phyloP scores from a whole-genome alignment of 2,329 filamentous ascomycete genomes.

The Allantophomopsis lycopodina region DNA sequence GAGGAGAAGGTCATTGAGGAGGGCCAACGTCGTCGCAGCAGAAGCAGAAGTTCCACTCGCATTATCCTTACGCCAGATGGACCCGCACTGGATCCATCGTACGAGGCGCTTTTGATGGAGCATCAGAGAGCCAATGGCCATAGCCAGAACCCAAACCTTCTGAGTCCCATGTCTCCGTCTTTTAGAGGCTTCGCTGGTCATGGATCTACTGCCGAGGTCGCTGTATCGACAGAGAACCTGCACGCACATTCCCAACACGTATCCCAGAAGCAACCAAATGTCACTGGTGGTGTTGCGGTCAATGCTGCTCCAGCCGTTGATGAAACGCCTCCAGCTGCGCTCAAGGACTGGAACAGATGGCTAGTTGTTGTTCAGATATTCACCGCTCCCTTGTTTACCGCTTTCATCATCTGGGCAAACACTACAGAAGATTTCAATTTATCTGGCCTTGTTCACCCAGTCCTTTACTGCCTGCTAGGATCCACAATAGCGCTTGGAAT shows the following conservation, averaged over 20 bases:
- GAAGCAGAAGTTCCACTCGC: neutral
- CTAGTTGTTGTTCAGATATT: slow-evolving; percentile 76
- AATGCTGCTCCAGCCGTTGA: slow-evolving; percentile 1
- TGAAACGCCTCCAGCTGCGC: slow-evolving; percentile 2
- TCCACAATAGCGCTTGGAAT: slow-evolving; percentile 55
- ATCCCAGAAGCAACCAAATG: slow-evolving; percentile 4
- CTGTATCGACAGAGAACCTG: slow-evolving; percentile 14
- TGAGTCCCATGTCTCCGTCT: neutral
- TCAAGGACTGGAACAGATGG: slow-evolving; percentile 72
- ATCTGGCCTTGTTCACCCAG: slow-evolving; percentile 37
- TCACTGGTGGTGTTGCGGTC: slow-evolving; percentile 3
- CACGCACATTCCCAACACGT: slow-evolving; percentile 9
- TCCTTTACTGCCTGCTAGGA: slow-evolving; percentile 50
- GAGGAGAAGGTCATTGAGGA: slow-evolving; percentile 5
- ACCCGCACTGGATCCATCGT: neutral
- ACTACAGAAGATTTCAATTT: slow-evolving; percentile 41
- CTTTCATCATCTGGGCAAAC: slow-evolving; percentile 63
- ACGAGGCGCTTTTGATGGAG: neutral
- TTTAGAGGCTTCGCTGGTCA: slow-evolving; percentile 14
- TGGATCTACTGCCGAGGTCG: slow-evolving; percentile 18
- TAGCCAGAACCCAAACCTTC: neutral
- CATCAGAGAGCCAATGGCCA: neutral
- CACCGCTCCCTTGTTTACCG: slow-evolving; percentile 72
- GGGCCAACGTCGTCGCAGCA: slow-evolving; percentile 15
- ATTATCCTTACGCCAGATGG: slow-evolving; percentile 1